Evolutionary conservation across 225 moss, liverwort and hornwort species (phyloP).

Genomic region (Physcomitrium patens): DNA sequence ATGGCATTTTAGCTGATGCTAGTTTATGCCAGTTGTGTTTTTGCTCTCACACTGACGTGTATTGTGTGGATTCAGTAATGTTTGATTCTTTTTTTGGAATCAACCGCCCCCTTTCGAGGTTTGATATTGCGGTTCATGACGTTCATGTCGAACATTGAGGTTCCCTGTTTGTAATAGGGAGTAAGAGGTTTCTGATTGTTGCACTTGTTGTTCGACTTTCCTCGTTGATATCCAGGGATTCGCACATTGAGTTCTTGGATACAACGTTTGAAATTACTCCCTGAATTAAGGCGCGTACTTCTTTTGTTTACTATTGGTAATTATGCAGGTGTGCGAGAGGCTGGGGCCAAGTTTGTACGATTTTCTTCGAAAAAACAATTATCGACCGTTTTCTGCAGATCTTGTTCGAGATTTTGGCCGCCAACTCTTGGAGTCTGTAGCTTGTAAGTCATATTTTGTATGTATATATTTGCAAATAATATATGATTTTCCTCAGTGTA

Average conservation of each 20-base stretch:
- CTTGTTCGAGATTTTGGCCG: conserved; percentile 80
- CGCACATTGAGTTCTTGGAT: too few species aligned
- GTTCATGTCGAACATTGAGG: background rate
- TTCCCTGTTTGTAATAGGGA: too few species aligned
- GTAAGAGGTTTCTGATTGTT: background rate
- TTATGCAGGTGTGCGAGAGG: conserved; percentile 69
- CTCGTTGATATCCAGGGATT: too few species aligned
- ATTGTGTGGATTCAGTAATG: conserved; percentile 23
- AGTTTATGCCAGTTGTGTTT: conserved; percentile 14
- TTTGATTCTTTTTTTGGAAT: conserved; percentile 7
- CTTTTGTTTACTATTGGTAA: conserved; percentile 3
- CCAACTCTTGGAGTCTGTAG: conserved; percentile 77
- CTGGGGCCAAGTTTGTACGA: conserved; percentile 80
- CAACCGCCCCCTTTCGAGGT: conserved; percentile 2
- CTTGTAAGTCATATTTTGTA: conserved; percentile 52
- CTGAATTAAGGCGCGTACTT: background rate
- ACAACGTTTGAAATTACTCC: background rate
- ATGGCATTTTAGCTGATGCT: background rate
- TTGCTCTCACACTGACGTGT: conserved; percentile 8
- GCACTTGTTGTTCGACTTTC: background rate
- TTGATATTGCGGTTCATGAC: conserved; percentile 13
- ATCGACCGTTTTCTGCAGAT: conserved; percentile 81
- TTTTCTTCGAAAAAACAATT: conserved; percentile 78
- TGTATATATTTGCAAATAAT: background rate
- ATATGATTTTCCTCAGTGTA: too few species aligned